Base-by-base conservation (phyloP, 78 protist species). In the Isochrysis galbana region DNA sequence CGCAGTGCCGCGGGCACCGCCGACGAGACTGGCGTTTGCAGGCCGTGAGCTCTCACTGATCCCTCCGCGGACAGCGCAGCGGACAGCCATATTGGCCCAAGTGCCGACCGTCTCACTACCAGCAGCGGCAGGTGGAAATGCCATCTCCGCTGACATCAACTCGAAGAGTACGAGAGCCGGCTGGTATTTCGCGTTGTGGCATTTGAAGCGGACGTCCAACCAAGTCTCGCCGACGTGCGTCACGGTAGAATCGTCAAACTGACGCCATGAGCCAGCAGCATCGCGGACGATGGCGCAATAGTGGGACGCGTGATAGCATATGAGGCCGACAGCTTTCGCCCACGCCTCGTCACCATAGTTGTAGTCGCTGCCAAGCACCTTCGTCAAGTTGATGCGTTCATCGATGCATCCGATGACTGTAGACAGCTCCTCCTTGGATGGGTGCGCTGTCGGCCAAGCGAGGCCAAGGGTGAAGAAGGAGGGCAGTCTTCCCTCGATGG, bases 161-260 rank as follows among this genome's bases (percentile, higher is more conserved):
- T 32, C 48, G 84, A 39, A 77, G 32, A 77, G 84, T 2, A 39
- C 47, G 44, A 77, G 84, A 7, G 47, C 84, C 34, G 84, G 84
- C 84, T 39, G 84, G 46, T 77, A 77, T 2, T 11, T 0, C 19
- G 36, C 34, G 29, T 26, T 22, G 84, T 17, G 84, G 47, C 84
- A 77, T 29, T 77, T 77, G 47, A 11, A 39, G n/a, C 84, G 84
- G 32, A 77, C 84, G 84, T 77, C 84, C n/a, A 77, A 19, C 84
- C 84, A 77, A 14, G 84, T 14, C 17, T 10, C 14, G 47, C 84
- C 84, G 84, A 77, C 84, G 46, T 17, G n/a, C 46, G 46, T 19
- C n/a, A 77, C 84, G 32, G 44, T 1, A 4, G 47, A 1, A 46
- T 77, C 84, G 47, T 77, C 84, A 39, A 34, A 77, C 34, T 77